Conservation (phyloP, 2,329 filamentous ascomycete species). For the Penicillium concentricum region DNA sequence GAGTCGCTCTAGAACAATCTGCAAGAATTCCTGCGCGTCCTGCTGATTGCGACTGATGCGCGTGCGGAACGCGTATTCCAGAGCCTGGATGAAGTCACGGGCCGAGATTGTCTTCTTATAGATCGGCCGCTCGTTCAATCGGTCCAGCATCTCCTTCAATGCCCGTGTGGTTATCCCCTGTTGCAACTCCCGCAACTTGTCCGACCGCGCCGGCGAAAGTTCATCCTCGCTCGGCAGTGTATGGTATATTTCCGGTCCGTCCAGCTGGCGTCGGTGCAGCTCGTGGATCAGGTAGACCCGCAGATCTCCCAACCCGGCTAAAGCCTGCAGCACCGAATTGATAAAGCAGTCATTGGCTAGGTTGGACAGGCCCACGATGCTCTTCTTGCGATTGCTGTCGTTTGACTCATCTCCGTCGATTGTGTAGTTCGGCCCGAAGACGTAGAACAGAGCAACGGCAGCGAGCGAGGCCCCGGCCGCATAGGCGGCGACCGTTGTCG, state of each 20-base stretch:
- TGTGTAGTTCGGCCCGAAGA: slow-evolving; percentile 96
- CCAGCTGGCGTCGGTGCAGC: slow-evolving; percentile 77
- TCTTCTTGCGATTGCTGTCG: slow-evolving; percentile 69
- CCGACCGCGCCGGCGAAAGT: slow-evolving; percentile 40
- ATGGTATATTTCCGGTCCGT: slow-evolving; percentile 73
- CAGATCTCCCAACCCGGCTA: slow-evolving; percentile 86
- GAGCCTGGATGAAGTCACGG: slow-evolving; percentile 73
- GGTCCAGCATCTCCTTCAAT: slow-evolving; percentile 88
- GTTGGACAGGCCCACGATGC: slow-evolving; percentile 84
- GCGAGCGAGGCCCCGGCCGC: slow-evolving; percentile 93
- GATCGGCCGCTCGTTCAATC: slow-evolving; percentile 88
- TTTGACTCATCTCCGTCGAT: slow-evolving; percentile 74
- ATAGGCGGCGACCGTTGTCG: slow-evolving; percentile 82
- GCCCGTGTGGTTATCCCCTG: slow-evolving; percentile 79
- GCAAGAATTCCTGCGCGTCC: slow-evolving; percentile 95
- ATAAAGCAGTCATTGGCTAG: slow-evolving; percentile 96
- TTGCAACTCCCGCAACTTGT: slow-evolving; percentile 63
- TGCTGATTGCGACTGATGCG: slow-evolving; percentile 93
- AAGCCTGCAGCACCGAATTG: slow-evolving; percentile 90
- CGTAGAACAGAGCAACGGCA: slow-evolving; percentile 91
- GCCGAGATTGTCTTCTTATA: slow-evolving; percentile 92
- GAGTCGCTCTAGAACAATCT: slow-evolving; percentile 86
- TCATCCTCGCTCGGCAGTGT: slow-evolving; percentile 53
- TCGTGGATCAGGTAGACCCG: slow-evolving; percentile 90
- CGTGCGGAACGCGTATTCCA: slow-evolving; percentile 85